A percentile compares a stretch with the other conserved stretches of the same genome.
Conservation (phyloP, 1,284 basidiomycete genomes). For the Stygiomarasmius scandens region DNA sequence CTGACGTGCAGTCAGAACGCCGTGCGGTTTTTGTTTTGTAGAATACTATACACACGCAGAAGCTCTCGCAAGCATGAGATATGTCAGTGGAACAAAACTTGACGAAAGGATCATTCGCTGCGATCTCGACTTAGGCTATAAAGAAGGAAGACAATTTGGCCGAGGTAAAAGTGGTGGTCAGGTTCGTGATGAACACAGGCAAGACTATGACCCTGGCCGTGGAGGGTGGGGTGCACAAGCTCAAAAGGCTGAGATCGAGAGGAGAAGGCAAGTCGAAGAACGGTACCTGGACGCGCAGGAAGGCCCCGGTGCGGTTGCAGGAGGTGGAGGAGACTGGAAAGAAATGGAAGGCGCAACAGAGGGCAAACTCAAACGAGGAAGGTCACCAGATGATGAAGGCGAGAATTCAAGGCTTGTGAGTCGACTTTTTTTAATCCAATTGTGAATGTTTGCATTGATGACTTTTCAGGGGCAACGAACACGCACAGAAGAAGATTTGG, state of each 20-base stretch:
- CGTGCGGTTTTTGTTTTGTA: conserved; percentile 99
- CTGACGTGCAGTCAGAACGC: conserved; percentile 64
- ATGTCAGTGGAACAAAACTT: conserved; percentile 97
- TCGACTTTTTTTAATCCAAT: conserved; percentile 20
- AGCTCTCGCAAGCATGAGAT: conserved; percentile 90
- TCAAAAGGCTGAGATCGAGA: conserved; percentile 75
- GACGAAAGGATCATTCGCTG: conserved; percentile 99
- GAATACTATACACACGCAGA: conserved; percentile 98
- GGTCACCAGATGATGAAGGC: conserved; percentile 73
- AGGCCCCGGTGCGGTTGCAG: conserved; percentile 78
- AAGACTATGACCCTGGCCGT: conserved; percentile 95
- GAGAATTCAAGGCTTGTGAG: conserved; percentile 59
- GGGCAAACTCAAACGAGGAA: conserved; percentile 59
- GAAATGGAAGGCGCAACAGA: conserved; percentile 47
- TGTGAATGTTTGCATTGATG: conserved; percentile 12
- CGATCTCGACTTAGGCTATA: conserved; percentile 97
- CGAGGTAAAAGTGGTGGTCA: conserved; percentile 97
- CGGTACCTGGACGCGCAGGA: conserved; percentile 87
- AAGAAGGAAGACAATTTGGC: conserved; percentile 96
- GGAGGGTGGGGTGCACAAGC: conserved; percentile 97
- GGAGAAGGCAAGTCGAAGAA: conserved; percentile 82
- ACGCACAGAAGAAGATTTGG: conserved; percentile 61
- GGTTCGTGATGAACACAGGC: conserved; percentile 92
- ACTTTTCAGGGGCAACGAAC: conserved; percentile 49
- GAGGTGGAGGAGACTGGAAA: conserved; percentile 86